Evolutionary conservation across 768 basidiomycete species (phyloP), one percentile per base, ranked within the genome.

Genomic region (Russula olivacea): DNA sequence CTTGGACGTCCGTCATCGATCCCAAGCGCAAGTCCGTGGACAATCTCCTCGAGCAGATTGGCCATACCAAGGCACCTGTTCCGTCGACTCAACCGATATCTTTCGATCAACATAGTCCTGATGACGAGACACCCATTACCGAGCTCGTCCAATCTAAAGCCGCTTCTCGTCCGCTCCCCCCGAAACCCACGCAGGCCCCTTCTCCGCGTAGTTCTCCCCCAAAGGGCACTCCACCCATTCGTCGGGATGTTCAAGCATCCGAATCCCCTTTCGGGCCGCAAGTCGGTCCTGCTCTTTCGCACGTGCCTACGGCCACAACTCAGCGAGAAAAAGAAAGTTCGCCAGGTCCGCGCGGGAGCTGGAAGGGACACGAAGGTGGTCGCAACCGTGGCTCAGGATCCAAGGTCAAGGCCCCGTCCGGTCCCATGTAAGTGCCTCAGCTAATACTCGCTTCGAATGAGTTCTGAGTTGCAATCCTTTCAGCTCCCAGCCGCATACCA

Each of bases 11-110:
- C 23, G 48, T 68, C 49, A 66, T 72, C 19, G 76, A 88, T 67
- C 86, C 89, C 36, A 91, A 91, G 76, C 81, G 87, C 63, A 88
- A 89, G 71, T 91, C 90, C 1, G 87, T 91, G 55, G 90, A 92
- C 70, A 91, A 91, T 69, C 75, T 91, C 41, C 77, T 91, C 68
- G 89, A 91, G 61, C 85, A 88, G 68, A 72, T 91, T 8, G 85
- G 85, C 28, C 79, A 85, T 64, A 70, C 73, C 59, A 77, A 77
- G 68, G 70, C 71, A 38, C 71, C 76, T 59, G 72, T 71, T 34
- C 32, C 72, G 23, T 55, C 73, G 30, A 55, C 67, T 50, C 71
- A 73, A 62, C 59, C 69, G 30, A 40, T 66, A 25, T 56, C 73
- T 50, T 76, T 71, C 61, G 75, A 75, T 41, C 66, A 66, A 14